These are phyloP conservation scores for Zoysia japonica DNA, from an alignment of 176 grass and related monocot genomes.

Conservation along the genomic window DNA sequence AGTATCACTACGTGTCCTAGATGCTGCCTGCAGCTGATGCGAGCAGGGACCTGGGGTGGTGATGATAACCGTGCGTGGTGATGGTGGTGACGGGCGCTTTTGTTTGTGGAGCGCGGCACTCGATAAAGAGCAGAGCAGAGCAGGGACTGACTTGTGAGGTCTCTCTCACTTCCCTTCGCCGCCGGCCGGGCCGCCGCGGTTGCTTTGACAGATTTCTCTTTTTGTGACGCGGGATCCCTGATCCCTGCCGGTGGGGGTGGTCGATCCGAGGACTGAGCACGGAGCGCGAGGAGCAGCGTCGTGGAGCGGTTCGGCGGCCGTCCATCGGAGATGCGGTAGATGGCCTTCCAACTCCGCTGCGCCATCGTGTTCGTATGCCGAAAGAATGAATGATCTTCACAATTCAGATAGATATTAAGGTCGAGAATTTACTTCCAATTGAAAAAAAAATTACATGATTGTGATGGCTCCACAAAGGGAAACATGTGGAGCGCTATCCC, in stretches of 20 bases:
- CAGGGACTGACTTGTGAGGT: background rate
- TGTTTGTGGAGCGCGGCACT: constrained; percentile 20
- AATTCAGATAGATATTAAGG: background rate
- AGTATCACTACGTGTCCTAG: background rate
- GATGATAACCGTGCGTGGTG: background rate
- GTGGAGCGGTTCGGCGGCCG: no score
- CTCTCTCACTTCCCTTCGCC: background rate
- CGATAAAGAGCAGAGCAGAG: constrained; percentile 33
- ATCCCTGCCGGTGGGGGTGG: no score
- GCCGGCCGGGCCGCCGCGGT: background rate
- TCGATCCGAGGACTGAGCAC: no score
- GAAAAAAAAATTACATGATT: constrained; percentile 37
- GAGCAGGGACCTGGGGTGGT: no score
- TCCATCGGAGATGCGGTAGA: no score
- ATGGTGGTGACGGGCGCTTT: background rate
- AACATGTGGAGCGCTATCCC: constrained; percentile 31
- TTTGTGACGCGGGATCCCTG: background rate
- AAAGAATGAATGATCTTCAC: no score
- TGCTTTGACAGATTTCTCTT: constrained; percentile 1
- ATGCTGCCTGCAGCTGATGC: no score
- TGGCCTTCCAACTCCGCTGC: no score
- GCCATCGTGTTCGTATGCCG: no score
- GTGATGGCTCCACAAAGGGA: constrained; percentile 21
- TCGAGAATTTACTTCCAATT: constrained; percentile 4
- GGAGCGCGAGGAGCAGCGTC: no score